Conservation (phyloP, 2,329 filamentous ascomycete genomes). For the Aspergillus unguis region DNA sequence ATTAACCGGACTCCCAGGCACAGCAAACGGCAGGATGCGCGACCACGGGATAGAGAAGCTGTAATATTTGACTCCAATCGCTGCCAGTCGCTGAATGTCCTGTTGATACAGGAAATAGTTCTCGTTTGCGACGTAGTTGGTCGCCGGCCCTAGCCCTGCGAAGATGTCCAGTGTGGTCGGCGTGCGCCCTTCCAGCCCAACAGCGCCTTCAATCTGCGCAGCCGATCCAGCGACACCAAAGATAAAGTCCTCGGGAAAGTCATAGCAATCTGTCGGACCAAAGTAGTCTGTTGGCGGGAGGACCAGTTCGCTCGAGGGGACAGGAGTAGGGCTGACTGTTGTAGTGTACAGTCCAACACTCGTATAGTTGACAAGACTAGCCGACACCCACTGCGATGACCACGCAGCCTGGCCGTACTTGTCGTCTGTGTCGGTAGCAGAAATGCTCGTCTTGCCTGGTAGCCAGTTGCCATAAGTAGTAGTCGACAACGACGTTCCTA, state of each 20-base stretch:
- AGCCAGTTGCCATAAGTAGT: constrained; percentile 6
- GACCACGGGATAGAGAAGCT: constrained; percentile 50
- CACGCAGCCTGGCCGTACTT: constrained; percentile 38
- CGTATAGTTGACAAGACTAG: constrained; percentile 32
- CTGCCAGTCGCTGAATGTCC: constrained; percentile 40
- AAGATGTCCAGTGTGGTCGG: constrained; percentile 41
- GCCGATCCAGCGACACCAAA: constrained; percentile 45
- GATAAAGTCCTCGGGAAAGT: constrained; percentile 38
- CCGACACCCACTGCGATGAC: constrained; percentile 33
- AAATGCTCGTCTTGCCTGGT: background rate
- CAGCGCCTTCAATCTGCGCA: constrained; percentile 46
- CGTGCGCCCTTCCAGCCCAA: constrained; percentile 39
- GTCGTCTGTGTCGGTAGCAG: constrained; percentile 13
- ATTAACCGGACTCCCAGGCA: constrained; percentile 45
- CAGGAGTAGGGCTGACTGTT: constrained; percentile 54
- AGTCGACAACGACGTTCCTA: background rate
- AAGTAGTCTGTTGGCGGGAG: constrained; percentile 55
- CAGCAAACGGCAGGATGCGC: constrained; percentile 49
- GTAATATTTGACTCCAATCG: constrained; percentile 40
- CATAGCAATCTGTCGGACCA: constrained; percentile 35
- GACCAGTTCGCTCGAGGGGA: constrained; percentile 54
- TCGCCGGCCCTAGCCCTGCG: no score
- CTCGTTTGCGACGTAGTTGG: constrained; percentile 52
- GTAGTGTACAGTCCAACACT: constrained; percentile 45
- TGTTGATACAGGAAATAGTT: constrained; percentile 52